These are phyloP conservation scores for Exutisphaerella laricina DNA, from an alignment of 2,329 filamentous ascomycete genomes.

Conservation along the genomic window DNA sequence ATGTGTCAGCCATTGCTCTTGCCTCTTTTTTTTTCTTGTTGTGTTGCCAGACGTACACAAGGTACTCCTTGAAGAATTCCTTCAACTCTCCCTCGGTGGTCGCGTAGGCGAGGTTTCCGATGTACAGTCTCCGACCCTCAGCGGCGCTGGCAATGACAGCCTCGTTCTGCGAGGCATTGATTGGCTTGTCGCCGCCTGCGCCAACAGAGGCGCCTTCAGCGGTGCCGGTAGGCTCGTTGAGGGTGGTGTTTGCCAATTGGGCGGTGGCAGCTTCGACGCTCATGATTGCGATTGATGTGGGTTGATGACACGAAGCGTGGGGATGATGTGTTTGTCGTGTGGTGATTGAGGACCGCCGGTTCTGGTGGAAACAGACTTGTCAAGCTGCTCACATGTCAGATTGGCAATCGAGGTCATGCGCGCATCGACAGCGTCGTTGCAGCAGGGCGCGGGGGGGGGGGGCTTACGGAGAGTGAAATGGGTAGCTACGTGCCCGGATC, in stretches of 20 bases:
- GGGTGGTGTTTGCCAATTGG: conserved; percentile 60
- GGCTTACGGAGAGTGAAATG: conserved; percentile 39
- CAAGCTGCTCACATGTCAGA: conserved; percentile 35
- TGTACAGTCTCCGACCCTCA: conserved; percentile 98
- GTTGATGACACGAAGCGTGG: conserved; percentile 53
- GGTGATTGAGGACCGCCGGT: conserved; percentile 41
- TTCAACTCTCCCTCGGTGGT: conserved; percentile 99
- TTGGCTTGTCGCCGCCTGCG: conserved; percentile 55
- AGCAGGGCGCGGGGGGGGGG: not conserved
- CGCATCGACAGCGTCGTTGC: conserved; percentile 5
- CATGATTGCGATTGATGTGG: conserved; percentile 66
- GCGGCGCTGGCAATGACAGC: conserved; percentile 94
- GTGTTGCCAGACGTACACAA: conserved; percentile 69
- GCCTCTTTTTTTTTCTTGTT: not conserved
- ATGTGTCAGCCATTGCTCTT: conserved; percentile 21
- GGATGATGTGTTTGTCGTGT: conserved; percentile 20
- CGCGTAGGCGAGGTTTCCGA: conserved; percentile 99
- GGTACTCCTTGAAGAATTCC: conserved; percentile 99
- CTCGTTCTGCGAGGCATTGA: conserved; percentile 72
- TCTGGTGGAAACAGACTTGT: conserved; percentile 45
- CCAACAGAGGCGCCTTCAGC: conserved; percentile 51
- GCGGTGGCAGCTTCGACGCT: conserved; percentile 81
- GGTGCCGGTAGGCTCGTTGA: conserved; percentile 53
- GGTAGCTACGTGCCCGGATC: conserved; percentile 45
- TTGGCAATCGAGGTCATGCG: not conserved